phyloP scores from a whole-genome alignment of 495 filamentous ascomycete species.

The Penicillium ucsense region DNA sequence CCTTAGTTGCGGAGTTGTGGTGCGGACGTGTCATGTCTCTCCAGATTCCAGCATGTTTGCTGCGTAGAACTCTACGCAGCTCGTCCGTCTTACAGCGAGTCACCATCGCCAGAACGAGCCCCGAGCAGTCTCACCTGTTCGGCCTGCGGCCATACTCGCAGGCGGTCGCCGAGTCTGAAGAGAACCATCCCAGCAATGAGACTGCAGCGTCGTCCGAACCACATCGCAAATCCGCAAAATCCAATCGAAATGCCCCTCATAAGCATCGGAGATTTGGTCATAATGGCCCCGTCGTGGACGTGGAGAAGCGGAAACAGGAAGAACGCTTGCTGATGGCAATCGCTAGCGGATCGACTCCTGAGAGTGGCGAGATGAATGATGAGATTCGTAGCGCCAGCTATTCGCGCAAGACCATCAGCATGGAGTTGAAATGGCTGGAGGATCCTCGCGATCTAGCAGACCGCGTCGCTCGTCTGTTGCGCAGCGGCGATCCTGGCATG shows the following conservation, averaged over 20 bases:
- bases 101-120: not conserved
- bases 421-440: conserved; percentile 51
- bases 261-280: not conserved
- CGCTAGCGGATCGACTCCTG: not conserved
- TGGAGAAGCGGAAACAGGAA: not conserved
- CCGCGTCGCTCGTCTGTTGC: conserved; percentile 48
- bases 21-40: conserved; percentile 6
- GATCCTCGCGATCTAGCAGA: conserved; percentile 60
- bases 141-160: conserved; percentile 1
- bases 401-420: conserved; percentile 18
- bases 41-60: conserved; percentile 9
- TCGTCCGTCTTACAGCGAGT: conserved; percentile 10
- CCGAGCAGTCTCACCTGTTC: not conserved
- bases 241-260: not conserved
- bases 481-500: conserved; percentile 44
- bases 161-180: not conserved
- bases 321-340: conserved; percentile 13
- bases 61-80: conserved; percentile 19
- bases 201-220: not conserved
- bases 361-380: not conserved
- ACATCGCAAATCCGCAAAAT: not conserved
- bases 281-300: not conserved
- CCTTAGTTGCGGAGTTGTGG: not conserved
- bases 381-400: conserved; percentile 1
- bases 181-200: not conserved